Conservation (phyloP, 2,329 filamentous ascomycete species). For the Colletotrichum magnum region DNA sequence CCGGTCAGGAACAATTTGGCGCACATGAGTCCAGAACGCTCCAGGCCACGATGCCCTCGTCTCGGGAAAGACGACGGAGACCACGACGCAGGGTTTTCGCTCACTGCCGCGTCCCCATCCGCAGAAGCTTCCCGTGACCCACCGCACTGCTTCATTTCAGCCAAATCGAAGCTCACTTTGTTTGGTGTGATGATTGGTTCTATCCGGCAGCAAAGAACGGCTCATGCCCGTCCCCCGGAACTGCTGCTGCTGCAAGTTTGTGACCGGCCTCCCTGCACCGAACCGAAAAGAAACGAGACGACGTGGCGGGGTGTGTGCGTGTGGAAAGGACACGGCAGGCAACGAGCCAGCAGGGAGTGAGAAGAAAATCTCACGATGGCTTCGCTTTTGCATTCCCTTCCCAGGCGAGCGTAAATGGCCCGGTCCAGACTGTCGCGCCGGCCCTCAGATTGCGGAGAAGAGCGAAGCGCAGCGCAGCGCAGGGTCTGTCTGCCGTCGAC, state of each 20-base stretch:
- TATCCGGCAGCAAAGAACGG: background rate
- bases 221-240: background rate
- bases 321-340: conserved; percentile 7
- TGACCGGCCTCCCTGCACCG: conserved; percentile 14
- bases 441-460: conserved; percentile 30
- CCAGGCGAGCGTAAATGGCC: conserved; percentile 19
- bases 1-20: background rate
- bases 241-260: background rate
- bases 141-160: conserved; percentile 18
- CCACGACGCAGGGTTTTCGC: background rate
- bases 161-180: background rate
- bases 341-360: background rate
- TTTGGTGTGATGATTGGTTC: background rate
- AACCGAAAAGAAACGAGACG: conserved; percentile 26
- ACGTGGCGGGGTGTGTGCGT: conserved; percentile 28
- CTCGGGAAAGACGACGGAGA: background rate
- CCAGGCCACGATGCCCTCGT: conserved; percentile 23
- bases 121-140: conserved; percentile 27
- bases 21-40: conserved; percentile 17
- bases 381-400: conserved; percentile 36
- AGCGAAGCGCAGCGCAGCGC: background rate
- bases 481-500: conserved; percentile 18
- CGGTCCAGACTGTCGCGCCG: conserved; percentile 36
- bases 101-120: conserved; percentile 19
- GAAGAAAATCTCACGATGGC: conserved; percentile 38